A percentile compares a stretch with the other conserved stretches of the same genome.
phyloP scores from a whole-genome alignment of 1,284 basidiomycete species.

The Tylopilus sp. region DNA sequence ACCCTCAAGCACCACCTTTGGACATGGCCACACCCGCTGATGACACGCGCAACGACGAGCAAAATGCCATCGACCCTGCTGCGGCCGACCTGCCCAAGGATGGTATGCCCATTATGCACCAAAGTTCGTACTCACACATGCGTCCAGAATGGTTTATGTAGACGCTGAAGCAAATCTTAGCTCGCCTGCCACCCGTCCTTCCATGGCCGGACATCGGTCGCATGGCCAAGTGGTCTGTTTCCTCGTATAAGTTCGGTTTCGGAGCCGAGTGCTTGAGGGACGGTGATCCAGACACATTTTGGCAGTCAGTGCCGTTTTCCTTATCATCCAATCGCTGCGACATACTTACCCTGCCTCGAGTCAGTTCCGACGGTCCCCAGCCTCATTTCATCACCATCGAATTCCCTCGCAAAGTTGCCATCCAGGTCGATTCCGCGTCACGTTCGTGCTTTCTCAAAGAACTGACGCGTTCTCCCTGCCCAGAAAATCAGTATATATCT shows the following conservation, averaged over 20 bases:
- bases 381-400: conserved; percentile 95
- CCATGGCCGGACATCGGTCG: conserved; percentile 79
- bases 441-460: background rate
- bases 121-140: conserved; percentile 19
- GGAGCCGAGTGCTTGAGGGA: conserved; percentile 91
- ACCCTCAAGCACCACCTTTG: background rate
- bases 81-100: conserved; percentile 31
- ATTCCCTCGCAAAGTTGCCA: conserved; percentile 86
- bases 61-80: conserved; percentile 16
- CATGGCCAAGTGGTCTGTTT: conserved; percentile 94
- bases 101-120: conserved; percentile 37
- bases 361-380: conserved; percentile 94
- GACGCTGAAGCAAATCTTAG: conserved; percentile 16
- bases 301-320: conserved; percentile 75
- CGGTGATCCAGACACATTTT: conserved; percentile 88
- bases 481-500: conserved; percentile 92
- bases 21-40: conserved; percentile 14
- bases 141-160: background rate
- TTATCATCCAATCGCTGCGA: background rate
- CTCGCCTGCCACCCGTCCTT: conserved; percentile 46
- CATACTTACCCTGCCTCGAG: conserved; percentile 5
- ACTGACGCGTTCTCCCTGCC: background rate
- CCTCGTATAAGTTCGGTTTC: conserved; percentile 95
- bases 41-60: conserved; percentile 13
- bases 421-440: conserved; percentile 59